Evolutionary conservation across 352 stramenopile genomes (phyloP).

Genomic region (Aphanomyces astaci): DNA sequence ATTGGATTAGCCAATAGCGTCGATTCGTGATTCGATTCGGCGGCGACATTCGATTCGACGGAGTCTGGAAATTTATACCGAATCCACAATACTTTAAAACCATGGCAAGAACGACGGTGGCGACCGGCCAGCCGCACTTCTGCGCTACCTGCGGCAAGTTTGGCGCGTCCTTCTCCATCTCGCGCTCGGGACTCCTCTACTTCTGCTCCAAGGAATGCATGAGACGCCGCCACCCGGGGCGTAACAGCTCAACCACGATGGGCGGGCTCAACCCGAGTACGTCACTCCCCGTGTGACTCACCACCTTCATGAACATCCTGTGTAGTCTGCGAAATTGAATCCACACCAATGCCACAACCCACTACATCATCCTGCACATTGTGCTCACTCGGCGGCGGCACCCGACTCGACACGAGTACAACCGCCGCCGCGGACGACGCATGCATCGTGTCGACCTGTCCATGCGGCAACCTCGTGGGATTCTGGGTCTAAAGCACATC

Average conservation of each 20-base stretch:
- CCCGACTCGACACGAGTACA: background rate
- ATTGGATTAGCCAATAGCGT: too few relatives aligned
- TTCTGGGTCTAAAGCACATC: background rate
- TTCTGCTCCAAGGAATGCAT: slow-evolving; percentile 6
- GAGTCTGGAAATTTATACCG: too few relatives aligned
- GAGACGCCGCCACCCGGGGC: background rate
- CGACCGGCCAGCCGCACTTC: background rate
- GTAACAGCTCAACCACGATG: background rate
- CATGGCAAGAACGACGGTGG: background rate
- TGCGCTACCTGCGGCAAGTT: slow-evolving; percentile 4
- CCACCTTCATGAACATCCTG: background rate
- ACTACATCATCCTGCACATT: background rate
- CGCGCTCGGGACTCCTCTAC: background rate
- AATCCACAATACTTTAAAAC: too few relatives aligned
- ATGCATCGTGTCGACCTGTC: background rate
- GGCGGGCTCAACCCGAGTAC: background rate
- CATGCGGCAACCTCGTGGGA: background rate
- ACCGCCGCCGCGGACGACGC: background rate
- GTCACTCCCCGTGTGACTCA: background rate
- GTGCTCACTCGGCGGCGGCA: slow-evolving; percentile 3
- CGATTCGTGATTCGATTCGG: too few relatives aligned
- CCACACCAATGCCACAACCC: background rate
- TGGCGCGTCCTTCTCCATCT: background rate
- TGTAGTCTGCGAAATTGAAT: slow-evolving; percentile 3
- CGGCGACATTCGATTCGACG: too few relatives aligned